Base-by-base conservation (phyloP, 106 monocot species). In the Acanthochlamys bracteata region DNA sequence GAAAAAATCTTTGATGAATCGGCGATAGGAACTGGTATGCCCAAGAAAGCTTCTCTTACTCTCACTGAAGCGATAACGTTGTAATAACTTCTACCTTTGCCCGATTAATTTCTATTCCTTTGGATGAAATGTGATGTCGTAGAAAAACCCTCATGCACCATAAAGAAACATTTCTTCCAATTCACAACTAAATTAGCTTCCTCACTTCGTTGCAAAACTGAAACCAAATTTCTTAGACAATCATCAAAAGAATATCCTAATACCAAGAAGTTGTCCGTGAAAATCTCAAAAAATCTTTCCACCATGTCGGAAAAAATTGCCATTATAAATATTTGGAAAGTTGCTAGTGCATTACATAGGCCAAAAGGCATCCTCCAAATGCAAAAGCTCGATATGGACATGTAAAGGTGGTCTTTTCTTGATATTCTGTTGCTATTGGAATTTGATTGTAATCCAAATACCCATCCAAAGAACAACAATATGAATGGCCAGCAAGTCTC, bases 1-100 rank as follows among this genome's bases (percentile, higher is more conserved):
- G 47, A 60, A 17, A 70, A 59, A 26, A n/a, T 60, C 42, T 20
- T 66, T 67, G 26, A 77, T 67, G 12, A 77, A 77, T 56, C 57
- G 2, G 14, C 67, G 0, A 41, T 78, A 73, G 42, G 73, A 78
- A 11, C 67, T 11, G 4, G 52, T 60, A 42, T 79, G 59, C 11
- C 53, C 47, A 33, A 74, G 19, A 52, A 76, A 76, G 43, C 55
- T 56, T 40, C 67, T 41, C 20, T 20, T 7, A 0, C 42, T 40
- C 20, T 41, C 15, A 68, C 19, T 10, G 4, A 1, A 23, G 20
- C 24, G 56, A 42, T 3, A 68, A 45, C 4, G 24, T 57, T 41
- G 52, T 4, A 21, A 57, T 42, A 22, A 58, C 20, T 57, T 68
- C 58, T n/a, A n/a, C n/a, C n/a, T n/a, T n/a, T n/a, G n/a, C n/a